Evolutionary conservation across 371 early-diverging fungal species (phyloP).

Genomic region (Apophysomyces sp.): DNA sequence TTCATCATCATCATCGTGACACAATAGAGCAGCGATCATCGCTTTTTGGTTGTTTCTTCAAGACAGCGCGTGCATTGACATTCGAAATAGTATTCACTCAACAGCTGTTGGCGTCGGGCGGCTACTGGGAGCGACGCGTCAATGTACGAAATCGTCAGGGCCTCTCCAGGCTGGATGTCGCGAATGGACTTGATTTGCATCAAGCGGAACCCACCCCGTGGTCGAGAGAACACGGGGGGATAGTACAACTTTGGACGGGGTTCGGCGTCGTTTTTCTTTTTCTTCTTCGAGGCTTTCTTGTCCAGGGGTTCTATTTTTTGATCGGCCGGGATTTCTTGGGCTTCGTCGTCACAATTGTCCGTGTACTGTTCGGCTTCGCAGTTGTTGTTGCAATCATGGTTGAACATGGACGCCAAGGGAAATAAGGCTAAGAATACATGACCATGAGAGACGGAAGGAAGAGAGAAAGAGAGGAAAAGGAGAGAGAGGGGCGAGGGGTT

Average conservation of each 20-base stretch:
- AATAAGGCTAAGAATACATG: conserved; percentile 9
- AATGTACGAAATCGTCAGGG: conserved; percentile 55
- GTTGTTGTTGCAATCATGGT: conserved; percentile 55
- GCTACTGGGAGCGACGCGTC: conserved; percentile 43
- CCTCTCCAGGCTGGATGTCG: conserved; percentile 22
- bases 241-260: conserved; percentile 6
- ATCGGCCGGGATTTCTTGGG: background rate
- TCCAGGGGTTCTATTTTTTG: background rate
- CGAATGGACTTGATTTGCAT: conserved; percentile 39
- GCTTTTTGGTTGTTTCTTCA: conserved; percentile 17
- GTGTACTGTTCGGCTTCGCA: conserved; percentile 38
- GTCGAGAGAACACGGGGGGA: conserved; percentile 21
- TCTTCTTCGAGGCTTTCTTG: background rate
- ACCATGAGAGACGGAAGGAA: background rate
- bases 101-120: conserved; percentile 33
- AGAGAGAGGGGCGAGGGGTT: background rate
- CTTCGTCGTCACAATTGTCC: conserved; percentile 14
- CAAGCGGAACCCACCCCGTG: conserved; percentile 19
- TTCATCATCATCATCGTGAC: too few species aligned
- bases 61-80: conserved; percentile 49
- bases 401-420: conserved; percentile 27
- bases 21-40: background rate
- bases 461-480: background rate
- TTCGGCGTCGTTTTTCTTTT: background rate
- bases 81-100: conserved; percentile 50